Evolutionary conservation across 805 yeast genomes (phyloP).

Genomic region (Starmerella powellii): DNA sequence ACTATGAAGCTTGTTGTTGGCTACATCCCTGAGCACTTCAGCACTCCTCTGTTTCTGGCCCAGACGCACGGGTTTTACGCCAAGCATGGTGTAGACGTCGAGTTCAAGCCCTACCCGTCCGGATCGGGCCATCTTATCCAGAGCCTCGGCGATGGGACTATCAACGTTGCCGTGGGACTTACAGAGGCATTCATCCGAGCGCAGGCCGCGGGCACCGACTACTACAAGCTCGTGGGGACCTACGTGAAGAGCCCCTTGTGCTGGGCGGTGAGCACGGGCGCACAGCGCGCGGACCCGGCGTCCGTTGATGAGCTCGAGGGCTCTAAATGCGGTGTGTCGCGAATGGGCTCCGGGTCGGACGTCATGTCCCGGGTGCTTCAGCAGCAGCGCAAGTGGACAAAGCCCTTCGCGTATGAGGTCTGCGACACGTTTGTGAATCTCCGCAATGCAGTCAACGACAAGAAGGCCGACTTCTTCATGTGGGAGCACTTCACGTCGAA

Average conservation of each 20-base stretch:
- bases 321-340: slow-evolving; percentile 59
- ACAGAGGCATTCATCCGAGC: slow-evolving; percentile 88
- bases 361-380: slow-evolving; percentile 84
- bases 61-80: slow-evolving; percentile 44
- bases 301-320: slow-evolving; percentile 44
- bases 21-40: slow-evolving; percentile 82
- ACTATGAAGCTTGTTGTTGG: slow-evolving; percentile 41
- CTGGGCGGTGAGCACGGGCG: slow-evolving; percentile 83
- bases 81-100: slow-evolving; percentile 41
- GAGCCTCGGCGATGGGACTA: slow-evolving; percentile 46
- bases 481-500: slow-evolving; percentile 92
- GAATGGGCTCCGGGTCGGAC: slow-evolving; percentile 85
- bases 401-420: slow-evolving; percentile 39
- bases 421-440: slow-evolving; percentile 60
- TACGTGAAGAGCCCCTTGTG: slow-evolving; percentile 78
- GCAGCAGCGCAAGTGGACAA: slow-evolving; percentile 41
- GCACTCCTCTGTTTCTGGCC: slow-evolving; percentile 76
- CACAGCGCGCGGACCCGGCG: slow-evolving; percentile 43
- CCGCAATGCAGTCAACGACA: slow-evolving; percentile 64
- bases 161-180: slow-evolving; percentile 71
- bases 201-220: slow-evolving; percentile 53
- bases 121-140: slow-evolving; percentile 84
- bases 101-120: slow-evolving; percentile 57
- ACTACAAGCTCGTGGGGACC: slow-evolving; percentile 61
- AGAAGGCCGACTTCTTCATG: slow-evolving; percentile 69